Base-by-base conservation (phyloP, 169 alveolate species). In the Plasmodium gallinaceum region DNA sequence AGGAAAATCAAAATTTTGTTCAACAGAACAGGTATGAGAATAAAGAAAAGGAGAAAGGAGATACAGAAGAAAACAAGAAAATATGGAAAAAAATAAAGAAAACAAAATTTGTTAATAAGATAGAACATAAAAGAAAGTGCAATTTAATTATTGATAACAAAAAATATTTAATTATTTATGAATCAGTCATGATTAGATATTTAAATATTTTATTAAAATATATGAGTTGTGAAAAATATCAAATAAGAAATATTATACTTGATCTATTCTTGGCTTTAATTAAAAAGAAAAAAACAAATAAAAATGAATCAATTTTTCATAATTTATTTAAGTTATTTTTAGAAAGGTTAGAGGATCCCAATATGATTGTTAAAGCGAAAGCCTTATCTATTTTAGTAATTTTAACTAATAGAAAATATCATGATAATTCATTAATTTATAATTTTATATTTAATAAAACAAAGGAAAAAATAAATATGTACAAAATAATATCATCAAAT, bases 261-360 rank as follows among this genome's bases (percentile, higher is more conserved):
- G 89, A 78, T 18, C 46, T 78, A 18, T 78, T 78, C n/a, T 65
- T 78, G 64, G 65, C 68, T 20, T 65, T 78, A 54, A 62, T 78
- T 32, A 78, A 78, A 70, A 78, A 78, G 51, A 78, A 78, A 48
- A 78, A 66, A 65, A 78, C 89, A 7, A 64, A 65, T 39, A 78
- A 58, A 64, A 78, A 78, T 78, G 89, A 78, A 57, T 64, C 64
- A 16, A 78, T 78, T 64, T 78, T 64, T 57, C 68, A 64, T 46
- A 78, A 66, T 16, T 64, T 78, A 51, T 78, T 64, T 78, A 42
- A 52, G 51, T 51, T 78, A 51, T 78, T 78, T 78, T 45, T 78
- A 20, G 89, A 78, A 52, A 64, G 89, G 42, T 65, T 78, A 78
- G 89, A 78, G 65, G 89, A 78, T 22, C 78, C 89, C 4, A 78